Evolutionary conservation across 2,329 filamentous ascomycete species (phyloP).

Genomic region (Fusarium stilboides): DNA sequence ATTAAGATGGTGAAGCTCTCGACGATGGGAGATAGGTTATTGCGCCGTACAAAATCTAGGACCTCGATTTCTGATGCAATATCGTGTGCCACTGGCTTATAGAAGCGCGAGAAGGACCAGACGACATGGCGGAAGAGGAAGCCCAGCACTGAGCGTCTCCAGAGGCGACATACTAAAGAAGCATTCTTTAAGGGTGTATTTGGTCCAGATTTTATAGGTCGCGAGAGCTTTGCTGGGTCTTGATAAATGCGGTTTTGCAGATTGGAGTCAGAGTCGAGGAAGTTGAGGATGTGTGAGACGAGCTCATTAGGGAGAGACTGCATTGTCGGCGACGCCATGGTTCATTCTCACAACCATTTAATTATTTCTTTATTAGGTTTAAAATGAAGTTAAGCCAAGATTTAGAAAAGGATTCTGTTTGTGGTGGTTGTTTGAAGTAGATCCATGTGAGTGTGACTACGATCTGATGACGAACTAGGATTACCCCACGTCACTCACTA

Average conservation of each 20-base stretch:
- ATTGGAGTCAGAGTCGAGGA: slow-evolving; percentile 65
- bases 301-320: slow-evolving; percentile 73
- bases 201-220: slow-evolving; percentile 32
- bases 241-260: slow-evolving; percentile 65
- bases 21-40: slow-evolving; percentile 58
- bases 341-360: not conserved
- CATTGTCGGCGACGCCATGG: slow-evolving; percentile 36
- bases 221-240: slow-evolving; percentile 59
- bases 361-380: not conserved
- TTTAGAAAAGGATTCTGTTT: not conserved
- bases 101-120: slow-evolving; percentile 57
- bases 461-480: slow-evolving; percentile 26
- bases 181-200: slow-evolving; percentile 67
- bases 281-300: slow-evolving; percentile 69
- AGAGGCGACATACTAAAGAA: slow-evolving; percentile 67
- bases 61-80: slow-evolving; percentile 54
- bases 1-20: slow-evolving; percentile 60
- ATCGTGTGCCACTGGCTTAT: slow-evolving; percentile 46
- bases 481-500: slow-evolving; percentile 32
- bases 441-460: slow-evolving; percentile 9
- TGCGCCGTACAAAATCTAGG: slow-evolving; percentile 57
- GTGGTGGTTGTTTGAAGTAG: slow-evolving; percentile 1
- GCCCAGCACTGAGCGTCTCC: slow-evolving; percentile 67
- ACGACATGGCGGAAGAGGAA: slow-evolving; percentile 70
- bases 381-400: not conserved